Percentiles rank a stretch among this genome's conserved stretches.
phyloP scores from a whole-genome alignment of 495 filamentous ascomycete species.

The Penicillium tannophilum region DNA sequence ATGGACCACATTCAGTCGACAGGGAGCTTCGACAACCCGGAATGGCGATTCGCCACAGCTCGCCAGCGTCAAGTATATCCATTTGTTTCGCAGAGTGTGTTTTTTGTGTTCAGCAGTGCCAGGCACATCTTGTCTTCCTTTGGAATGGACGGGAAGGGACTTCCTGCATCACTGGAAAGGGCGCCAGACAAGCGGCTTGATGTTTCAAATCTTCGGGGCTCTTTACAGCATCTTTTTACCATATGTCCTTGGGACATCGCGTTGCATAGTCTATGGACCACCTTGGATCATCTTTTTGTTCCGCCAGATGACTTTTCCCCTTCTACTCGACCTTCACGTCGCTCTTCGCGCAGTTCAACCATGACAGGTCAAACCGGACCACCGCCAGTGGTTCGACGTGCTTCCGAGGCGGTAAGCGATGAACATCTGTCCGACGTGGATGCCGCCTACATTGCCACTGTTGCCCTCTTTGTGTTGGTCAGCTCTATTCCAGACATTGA shows the following conservation, averaged over 20 bases:
- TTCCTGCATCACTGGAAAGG: slow-evolving; percentile 7
- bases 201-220: slow-evolving; percentile 33
- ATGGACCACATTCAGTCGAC: slow-evolving; percentile 40
- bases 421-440: slow-evolving; percentile 54
- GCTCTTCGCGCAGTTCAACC: slow-evolving; percentile 40
- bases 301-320: slow-evolving; percentile 58
- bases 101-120: slow-evolving; percentile 70
- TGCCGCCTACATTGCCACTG: slow-evolving; percentile 56
- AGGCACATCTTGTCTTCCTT: slow-evolving; percentile 68
- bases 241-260: slow-evolving; percentile 56
- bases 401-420: slow-evolving; percentile 30
- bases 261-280: slow-evolving; percentile 77
- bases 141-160: slow-evolving; percentile 36
- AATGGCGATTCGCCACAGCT: slow-evolving; percentile 43
- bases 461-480: slow-evolving; percentile 59
- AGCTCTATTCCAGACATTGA: slow-evolving; percentile 52
- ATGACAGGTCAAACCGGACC: slow-evolving; percentile 22
- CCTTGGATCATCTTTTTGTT: slow-evolving; percentile 66
- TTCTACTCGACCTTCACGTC: slow-evolving; percentile 36
- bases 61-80: slow-evolving; percentile 44
- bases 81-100: slow-evolving; percentile 75
- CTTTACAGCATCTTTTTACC: slow-evolving; percentile 37
- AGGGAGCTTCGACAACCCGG: slow-evolving; percentile 42
- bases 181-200: slow-evolving; percentile 28
- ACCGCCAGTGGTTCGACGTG: slow-evolving; percentile 31